Evolutionary conservation across 2,329 filamentous ascomycete species (phyloP).

Genomic region (Botrytis sinoallii): DNA sequence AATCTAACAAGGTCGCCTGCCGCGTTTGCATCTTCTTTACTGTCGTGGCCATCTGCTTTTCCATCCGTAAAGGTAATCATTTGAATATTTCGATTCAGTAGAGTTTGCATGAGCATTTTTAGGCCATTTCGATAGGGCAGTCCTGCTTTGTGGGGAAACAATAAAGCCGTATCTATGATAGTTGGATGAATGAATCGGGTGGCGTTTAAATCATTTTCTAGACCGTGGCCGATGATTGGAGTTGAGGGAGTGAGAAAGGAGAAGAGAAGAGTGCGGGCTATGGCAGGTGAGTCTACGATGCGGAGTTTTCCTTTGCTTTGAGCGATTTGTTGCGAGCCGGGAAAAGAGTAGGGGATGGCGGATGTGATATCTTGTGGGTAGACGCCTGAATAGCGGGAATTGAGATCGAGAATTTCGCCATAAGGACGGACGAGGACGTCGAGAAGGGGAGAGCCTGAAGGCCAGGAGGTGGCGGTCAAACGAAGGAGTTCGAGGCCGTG

Average conservation of each 20-base stretch:
- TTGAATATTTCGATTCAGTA: constrained; percentile 77
- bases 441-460: constrained; percentile 67
- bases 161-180: constrained; percentile 79
- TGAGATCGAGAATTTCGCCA: constrained; percentile 83
- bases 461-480: constrained; percentile 86
- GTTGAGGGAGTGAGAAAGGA: constrained; percentile 71
- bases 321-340: constrained; percentile 24
- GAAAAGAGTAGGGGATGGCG: constrained; percentile 53
- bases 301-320: constrained; percentile 50
- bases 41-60: constrained; percentile 70
- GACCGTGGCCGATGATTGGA: constrained; percentile 84
- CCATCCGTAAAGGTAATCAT: constrained; percentile 52
- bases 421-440: constrained; percentile 83
- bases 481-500: constrained; percentile 85
- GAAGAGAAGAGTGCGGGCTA: constrained; percentile 75
- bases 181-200: constrained; percentile 80
- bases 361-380: constrained; percentile 71
- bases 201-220: constrained; percentile 91
- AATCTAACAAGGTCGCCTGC: constrained; percentile 81
- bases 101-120: constrained; percentile 67
- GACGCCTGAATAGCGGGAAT: constrained; percentile 88
- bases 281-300: constrained; percentile 72
- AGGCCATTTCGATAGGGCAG: constrained; percentile 76
- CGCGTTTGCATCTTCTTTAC: constrained; percentile 82
- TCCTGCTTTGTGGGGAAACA: constrained; percentile 76